Base-by-base conservation (phyloP, 345 rosid species). In the Schrenkiella parvula region DNA sequence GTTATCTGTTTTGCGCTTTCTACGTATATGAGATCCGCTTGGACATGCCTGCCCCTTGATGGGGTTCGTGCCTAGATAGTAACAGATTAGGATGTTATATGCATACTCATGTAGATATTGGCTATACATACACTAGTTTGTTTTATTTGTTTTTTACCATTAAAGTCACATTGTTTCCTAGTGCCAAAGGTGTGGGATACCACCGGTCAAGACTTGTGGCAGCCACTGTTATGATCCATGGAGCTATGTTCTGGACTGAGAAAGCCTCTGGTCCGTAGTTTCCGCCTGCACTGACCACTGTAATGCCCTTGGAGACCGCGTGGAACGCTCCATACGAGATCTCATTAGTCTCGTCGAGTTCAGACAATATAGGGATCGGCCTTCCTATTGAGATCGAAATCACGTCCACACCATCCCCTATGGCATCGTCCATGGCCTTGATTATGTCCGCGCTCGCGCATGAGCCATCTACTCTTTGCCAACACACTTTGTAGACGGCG, bases 371-470 rank as follows among this genome's bases (percentile, higher is more conserved):
- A 31, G 85, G 82, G 46, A 75, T 78, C 0, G 37, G 14, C 5
- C 59, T 34, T 23, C 77, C 80, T 29, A 79, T 10, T 4, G 82
- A 79, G 19, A 79, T 29, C 0, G 52, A 42, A 0, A 79, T 50
- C n/a, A 79, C 25, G 44, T 79, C 82, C 26, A 74, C 73, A 4
- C 82, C 79, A 32, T 79, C 82, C 5, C 43, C 65, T 51, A 83
- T 85, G 78, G 86, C 89, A 26, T 72, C 79, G 46, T 88, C 92
- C 64, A 85, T 65, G 18, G 87, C 90, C 22, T 81, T 82, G 22
- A 84, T 51, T 18, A 82, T 67, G 19, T 84, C 90, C 1, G 84
- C 79, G 1, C 55, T 52, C 1, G 75, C 28, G 35, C 87, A 15
- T 6, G n/a, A 2, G 8, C 4, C 23, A 29, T 10, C 44, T 31